Conservation (phyloP, 1,139 yeast genomes). For the Candida tetrigidarum region DNA sequence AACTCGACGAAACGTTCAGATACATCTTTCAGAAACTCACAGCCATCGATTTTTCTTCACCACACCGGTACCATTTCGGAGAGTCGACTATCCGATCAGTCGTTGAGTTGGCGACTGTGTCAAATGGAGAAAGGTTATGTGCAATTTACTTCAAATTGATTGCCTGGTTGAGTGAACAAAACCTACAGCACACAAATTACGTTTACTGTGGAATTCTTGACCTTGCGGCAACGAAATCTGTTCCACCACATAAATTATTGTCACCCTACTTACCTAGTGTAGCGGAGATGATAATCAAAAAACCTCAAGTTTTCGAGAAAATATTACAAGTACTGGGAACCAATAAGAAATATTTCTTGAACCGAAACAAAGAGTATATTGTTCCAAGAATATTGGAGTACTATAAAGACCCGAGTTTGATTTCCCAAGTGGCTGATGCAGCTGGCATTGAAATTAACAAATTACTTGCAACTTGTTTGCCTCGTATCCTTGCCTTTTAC, state of each 20-base stretch:
- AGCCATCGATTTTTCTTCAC: slow-evolving; percentile 36
- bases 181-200: slow-evolving; percentile 64
- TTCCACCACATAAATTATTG: slow-evolving; percentile 70
- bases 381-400: slow-evolving; percentile 76
- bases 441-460: slow-evolving; percentile 36
- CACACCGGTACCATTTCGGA: slow-evolving; percentile 43
- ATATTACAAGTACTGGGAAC: slow-evolving; percentile 71
- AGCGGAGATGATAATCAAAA: slow-evolving; percentile 67
- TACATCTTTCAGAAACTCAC: slow-evolving; percentile 37
- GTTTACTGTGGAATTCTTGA: slow-evolving; percentile 61
- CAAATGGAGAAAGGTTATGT: slow-evolving; percentile 66
- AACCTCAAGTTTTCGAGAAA: slow-evolving; percentile 57
- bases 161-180: slow-evolving; percentile 60
- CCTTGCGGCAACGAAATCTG: slow-evolving; percentile 46
- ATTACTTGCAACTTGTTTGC: slow-evolving; percentile 37
- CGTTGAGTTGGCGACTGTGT: slow-evolving; percentile 60
- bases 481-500: slow-evolving; percentile 46
- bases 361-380: slow-evolving; percentile 72
- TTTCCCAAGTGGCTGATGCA: slow-evolving; percentile 56
- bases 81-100: slow-evolving; percentile 68
- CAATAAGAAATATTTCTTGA: slow-evolving; percentile 61
- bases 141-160: slow-evolving; percentile 61
- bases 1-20: slow-evolving; percentile 37
- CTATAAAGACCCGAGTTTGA: slow-evolving; percentile 57
- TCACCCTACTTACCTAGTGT: slow-evolving; percentile 81